Percentiles rank a stretch among this genome's conserved stretches.
Evolutionary conservation across 2,329 filamentous ascomycete genomes (phyloP).

Genomic region (Bipolaris victoriae): DNA sequence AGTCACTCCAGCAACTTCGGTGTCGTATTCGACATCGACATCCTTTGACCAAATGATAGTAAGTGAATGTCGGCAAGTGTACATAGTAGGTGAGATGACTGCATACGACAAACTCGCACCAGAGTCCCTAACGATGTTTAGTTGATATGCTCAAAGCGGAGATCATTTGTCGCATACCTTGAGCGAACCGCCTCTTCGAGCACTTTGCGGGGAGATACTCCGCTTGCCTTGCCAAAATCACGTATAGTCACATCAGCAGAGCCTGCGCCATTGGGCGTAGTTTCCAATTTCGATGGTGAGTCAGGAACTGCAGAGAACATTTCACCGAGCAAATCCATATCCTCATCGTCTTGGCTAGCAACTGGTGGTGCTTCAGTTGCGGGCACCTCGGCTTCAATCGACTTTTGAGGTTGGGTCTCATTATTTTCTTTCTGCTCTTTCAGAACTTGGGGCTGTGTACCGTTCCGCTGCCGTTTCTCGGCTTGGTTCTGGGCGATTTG

Average conservation of each 20-base stretch:
- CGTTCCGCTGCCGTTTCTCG: conserved; percentile 25
- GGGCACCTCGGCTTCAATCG: neutral
- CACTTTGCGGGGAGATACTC: conserved; percentile 74
- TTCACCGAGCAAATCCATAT: conserved; percentile 62
- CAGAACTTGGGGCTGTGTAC: neutral
- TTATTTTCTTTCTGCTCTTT: neutral
- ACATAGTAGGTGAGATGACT: conserved; percentile 73
- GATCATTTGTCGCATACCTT: conserved; percentile 58
- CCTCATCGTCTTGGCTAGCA: conserved; percentile 54
- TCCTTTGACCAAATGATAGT: conserved; percentile 79
- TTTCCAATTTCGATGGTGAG: conserved; percentile 49
- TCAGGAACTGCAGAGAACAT: conserved; percentile 60
- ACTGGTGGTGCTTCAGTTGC: conserved; percentile 1
- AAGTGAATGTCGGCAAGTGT: conserved; percentile 76
- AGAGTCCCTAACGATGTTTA: conserved; percentile 64
- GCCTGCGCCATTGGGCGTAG: conserved; percentile 20
- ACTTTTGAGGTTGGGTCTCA: neutral
- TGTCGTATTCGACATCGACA: conserved; percentile 60
- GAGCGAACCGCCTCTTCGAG: conserved; percentile 88
- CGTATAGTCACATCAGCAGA: conserved; percentile 68
- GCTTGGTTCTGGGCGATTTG: conserved; percentile 51
- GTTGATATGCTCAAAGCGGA: neutral
- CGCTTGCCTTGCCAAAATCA: conserved; percentile 84
- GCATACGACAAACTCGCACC: conserved; percentile 70
- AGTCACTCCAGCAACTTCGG: conserved; percentile 52